These are phyloP conservation scores for Acacia crassicarpa DNA, from an alignment of 306 rosid species.

Conservation along the genomic window DNA sequence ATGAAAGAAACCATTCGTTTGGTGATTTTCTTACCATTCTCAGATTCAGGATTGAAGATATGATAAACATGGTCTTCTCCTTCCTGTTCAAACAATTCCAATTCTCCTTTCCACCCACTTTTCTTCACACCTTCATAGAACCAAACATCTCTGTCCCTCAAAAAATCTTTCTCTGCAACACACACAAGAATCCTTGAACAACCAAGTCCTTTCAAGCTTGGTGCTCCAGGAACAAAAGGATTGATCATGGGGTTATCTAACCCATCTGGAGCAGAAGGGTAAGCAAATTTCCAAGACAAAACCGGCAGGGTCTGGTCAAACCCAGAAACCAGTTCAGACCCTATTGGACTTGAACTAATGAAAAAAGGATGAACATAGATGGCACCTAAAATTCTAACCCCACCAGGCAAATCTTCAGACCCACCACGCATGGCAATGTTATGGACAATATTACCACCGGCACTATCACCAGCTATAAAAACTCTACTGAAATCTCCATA, in stretches of 20 bases:
- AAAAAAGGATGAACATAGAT: constrained; percentile 46
- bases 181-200: constrained; percentile 36
- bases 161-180: constrained; percentile 13
- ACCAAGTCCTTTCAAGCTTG: constrained; percentile 40
- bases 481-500: constrained; percentile 33
- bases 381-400: constrained; percentile 28
- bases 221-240: constrained; percentile 30
- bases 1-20: constrained; percentile 20
- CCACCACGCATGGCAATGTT: constrained; percentile 41
- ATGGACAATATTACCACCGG: constrained; percentile 54
- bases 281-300: constrained; percentile 33
- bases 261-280: constrained; percentile 36
- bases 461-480: constrained; percentile 51
- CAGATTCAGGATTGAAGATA: not conserved
- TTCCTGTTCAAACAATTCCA: constrained; percentile 28
- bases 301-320: not conserved
- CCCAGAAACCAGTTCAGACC: constrained; percentile 24
- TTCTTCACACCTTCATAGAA: constrained; percentile 34
- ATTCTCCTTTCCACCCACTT: constrained; percentile 42
- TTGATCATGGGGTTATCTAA: constrained; percentile 36
- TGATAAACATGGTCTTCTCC: constrained; percentile 31
- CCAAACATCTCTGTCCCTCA: constrained; percentile 41
- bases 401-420: constrained; percentile 33
- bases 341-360: constrained; percentile 34
- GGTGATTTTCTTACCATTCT: not conserved